Evolutionary conservation across 306 rosid species (phyloP).

Genomic region (Cucumis melo): DNA sequence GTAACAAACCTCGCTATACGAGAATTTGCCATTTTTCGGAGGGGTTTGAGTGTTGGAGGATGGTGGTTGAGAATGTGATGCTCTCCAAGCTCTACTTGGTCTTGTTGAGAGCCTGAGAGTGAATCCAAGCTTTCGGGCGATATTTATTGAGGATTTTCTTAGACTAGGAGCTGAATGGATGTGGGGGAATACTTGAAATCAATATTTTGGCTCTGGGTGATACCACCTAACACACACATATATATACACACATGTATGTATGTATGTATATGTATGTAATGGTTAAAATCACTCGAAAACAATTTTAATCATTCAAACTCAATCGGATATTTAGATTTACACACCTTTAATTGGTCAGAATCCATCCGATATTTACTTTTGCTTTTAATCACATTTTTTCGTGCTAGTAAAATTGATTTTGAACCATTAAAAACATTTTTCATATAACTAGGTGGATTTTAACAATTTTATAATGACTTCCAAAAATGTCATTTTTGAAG

Average conservation of each 20-base stretch:
- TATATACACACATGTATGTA: too few species aligned
- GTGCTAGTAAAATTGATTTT: too few species aligned
- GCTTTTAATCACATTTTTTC: too few species aligned
- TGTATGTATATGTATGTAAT: too few species aligned
- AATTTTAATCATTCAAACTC: too few species aligned
- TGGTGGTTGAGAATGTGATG: neutral
- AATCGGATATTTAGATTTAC: too few species aligned
- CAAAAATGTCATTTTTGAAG: neutral
- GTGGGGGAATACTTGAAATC: neutral
- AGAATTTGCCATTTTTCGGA: slow-evolving; percentile 46
- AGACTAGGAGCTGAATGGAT: neutral
- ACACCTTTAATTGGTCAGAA: too few species aligned
- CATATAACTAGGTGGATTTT: too few species aligned
- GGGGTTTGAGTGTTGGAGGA: neutral
- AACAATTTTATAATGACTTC: too few species aligned
- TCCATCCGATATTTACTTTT: too few species aligned
- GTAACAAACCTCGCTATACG: slow-evolving; percentile 65
- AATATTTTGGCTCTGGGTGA: neutral
- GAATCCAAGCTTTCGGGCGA: neutral
- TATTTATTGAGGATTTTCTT: neutral
- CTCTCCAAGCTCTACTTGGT: neutral
- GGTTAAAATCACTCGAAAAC: neutral
- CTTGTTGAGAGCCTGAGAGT: neutral
- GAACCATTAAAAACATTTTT: too few species aligned
- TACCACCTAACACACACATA: too few species aligned